These are phyloP conservation scores for Pleurotus tuoliensis DNA, from an alignment of 768 basidiomycete species.

Conservation along the genomic window DNA sequence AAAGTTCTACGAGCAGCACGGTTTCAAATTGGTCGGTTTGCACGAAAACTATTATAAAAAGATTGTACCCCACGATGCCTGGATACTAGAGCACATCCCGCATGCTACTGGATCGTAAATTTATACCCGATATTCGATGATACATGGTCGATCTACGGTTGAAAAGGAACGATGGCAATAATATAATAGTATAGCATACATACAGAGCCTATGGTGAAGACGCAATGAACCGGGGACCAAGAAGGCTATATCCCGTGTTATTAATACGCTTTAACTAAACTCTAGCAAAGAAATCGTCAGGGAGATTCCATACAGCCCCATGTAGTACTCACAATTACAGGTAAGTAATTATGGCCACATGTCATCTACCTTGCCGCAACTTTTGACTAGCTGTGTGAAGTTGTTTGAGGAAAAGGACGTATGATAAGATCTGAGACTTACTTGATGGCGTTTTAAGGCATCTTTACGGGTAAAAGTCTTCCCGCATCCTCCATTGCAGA, in stretches of 20 bases:
- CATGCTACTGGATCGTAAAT: constrained; percentile 1
- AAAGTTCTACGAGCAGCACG: constrained; percentile 80
- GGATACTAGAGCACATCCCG: constrained; percentile 73
- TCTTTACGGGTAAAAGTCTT: constrained; percentile 88
- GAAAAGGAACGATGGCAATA: too few species aligned
- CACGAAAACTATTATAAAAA: constrained; percentile 87
- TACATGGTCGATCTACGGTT: too few species aligned
- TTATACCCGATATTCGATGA: too few species aligned
- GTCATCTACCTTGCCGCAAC: constrained; percentile 71
- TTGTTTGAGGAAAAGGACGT: constrained; percentile 9
- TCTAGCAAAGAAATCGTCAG: not conserved
- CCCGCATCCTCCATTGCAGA: constrained; percentile 80
- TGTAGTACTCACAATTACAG: not conserved
- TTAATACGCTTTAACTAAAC: constrained; percentile 7
- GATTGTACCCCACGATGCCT: constrained; percentile 78
- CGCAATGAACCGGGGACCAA: constrained; percentile 7
- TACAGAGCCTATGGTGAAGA: not conserved
- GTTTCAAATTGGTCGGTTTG: constrained; percentile 64
- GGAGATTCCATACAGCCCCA: not conserved
- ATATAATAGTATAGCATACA: not conserved
- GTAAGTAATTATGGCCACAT: constrained; percentile 26
- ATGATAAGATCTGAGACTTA: constrained; percentile 24
- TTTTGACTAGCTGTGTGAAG: constrained; percentile 62
- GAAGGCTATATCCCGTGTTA: constrained; percentile 14
- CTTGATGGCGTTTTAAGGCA: constrained; percentile 84